Evolutionary conservation across 192 early-diverging fungal genomes (phyloP).

Genomic region (Phycomyces blakesleeanus): DNA sequence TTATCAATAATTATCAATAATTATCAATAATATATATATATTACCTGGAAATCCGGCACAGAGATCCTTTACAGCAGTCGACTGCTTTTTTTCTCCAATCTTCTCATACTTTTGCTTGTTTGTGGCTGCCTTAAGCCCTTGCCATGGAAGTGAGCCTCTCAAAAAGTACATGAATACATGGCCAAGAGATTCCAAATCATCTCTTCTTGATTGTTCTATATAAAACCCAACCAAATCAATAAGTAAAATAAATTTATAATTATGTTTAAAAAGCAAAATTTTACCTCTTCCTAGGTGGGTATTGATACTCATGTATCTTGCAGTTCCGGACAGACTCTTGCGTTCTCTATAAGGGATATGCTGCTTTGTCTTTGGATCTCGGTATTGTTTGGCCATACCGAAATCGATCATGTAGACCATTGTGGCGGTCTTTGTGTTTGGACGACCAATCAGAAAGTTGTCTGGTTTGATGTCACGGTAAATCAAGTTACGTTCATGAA

Average conservation of each 20-base stretch:
- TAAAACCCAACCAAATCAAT: too few species aligned
- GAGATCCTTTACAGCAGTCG: slow-evolving; percentile 81
- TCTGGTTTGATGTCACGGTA: slow-evolving; percentile 99
- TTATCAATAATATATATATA: too few species aligned
- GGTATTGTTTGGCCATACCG: slow-evolving; percentile 97
- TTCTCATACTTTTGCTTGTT: slow-evolving; percentile 99
- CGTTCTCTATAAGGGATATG: slow-evolving; percentile 97
- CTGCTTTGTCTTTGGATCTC: slow-evolving; percentile 91
- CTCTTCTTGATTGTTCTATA: slow-evolving; percentile 92
- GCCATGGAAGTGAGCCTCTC: slow-evolving; percentile 91
- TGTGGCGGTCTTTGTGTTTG: slow-evolving; percentile 43
- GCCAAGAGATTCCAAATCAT: slow-evolving; percentile 94
- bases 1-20: too few species aligned
- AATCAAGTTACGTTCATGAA: slow-evolving; percentile 91
- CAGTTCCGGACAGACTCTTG: slow-evolving; percentile 90
- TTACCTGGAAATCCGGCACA: slow-evolving; percentile 83
- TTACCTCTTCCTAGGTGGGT: slow-evolving; percentile 90
- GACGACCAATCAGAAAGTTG: slow-evolving; percentile 90
- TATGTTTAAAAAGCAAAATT: too few species aligned
- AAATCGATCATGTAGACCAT: slow-evolving; percentile 91
- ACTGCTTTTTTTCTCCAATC: slow-evolving; percentile 97
- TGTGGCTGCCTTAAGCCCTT: slow-evolving; percentile 93
- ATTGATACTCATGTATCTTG: slow-evolving; percentile 97
- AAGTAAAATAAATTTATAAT: too few species aligned
- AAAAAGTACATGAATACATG: slow-evolving; percentile 99